phyloP scores from a whole-genome alignment of 441 rosid species.

The Syzygium syzygioides region DNA sequence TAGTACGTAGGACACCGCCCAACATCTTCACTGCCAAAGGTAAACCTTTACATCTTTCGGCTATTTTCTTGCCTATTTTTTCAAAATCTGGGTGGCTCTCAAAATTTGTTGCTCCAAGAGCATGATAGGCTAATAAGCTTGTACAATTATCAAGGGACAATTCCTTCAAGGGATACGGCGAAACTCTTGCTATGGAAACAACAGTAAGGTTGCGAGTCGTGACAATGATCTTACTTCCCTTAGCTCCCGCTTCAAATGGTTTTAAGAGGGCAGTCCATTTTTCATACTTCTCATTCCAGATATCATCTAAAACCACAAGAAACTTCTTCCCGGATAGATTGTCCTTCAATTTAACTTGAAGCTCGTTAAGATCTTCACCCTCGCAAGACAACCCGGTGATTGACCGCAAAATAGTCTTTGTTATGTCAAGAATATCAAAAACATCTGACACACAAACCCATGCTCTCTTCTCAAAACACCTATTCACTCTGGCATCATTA shows the following conservation, averaged over 20 bases:
- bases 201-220: not conserved
- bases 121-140: not conserved
- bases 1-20: not conserved
- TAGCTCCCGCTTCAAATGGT: not conserved
- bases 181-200: accelerated
- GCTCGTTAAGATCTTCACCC: accelerated
- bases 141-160: not conserved
- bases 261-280: not conserved
- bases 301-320: not conserved
- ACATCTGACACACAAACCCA: not conserved
- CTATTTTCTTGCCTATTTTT: not conserved
- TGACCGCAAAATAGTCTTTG: not conserved
- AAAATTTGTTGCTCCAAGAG: not conserved
- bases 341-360: not conserved
- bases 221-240: not conserved
- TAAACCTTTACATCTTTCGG: not conserved
- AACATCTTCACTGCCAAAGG: not conserved
- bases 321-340: not conserved
- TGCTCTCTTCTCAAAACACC: accelerated
- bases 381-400: accelerated
- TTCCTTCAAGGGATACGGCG: accelerated
- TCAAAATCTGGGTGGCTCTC: accelerated
- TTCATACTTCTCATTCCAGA: accelerated
- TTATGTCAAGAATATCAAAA: not conserved
- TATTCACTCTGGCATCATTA: accelerated